phyloP scores from a whole-genome alignment of 371 early-diverging fungal species.

The Mortierella sp. region DNA sequence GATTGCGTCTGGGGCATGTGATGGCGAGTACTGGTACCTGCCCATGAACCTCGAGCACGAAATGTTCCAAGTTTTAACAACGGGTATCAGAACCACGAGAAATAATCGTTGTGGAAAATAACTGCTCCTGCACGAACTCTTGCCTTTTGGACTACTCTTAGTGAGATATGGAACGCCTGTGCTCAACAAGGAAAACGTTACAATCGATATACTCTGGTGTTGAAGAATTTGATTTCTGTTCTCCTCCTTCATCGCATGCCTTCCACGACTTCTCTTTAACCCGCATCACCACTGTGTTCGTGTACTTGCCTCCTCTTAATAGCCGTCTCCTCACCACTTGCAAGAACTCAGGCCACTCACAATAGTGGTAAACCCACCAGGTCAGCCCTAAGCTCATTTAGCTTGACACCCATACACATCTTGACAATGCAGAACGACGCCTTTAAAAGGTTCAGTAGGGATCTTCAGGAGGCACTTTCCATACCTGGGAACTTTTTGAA shows the following conservation, averaged over 20 bases:
- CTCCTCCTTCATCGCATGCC: not conserved
- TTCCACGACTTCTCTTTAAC: not conserved
- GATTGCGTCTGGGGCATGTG: not conserved
- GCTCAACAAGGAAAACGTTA: conserved; percentile 13
- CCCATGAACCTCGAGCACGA: not conserved
- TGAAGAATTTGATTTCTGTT: conserved; percentile 8
- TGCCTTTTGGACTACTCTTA: conserved; percentile 14
- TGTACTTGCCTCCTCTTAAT: not conserved
- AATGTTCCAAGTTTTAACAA: not conserved
- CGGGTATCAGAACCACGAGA: not conserved
- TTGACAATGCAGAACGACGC: conserved; percentile 44
- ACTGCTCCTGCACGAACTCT: conserved; percentile 40
- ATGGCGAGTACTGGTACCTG: not conserved
- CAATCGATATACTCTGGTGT: not conserved
- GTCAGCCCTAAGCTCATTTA: not conserved
- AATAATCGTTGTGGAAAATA: not conserved
- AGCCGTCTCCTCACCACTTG: not conserved
- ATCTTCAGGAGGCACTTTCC: conserved; percentile 34
- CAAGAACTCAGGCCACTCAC: too few relatives aligned
- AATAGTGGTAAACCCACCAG: not conserved
- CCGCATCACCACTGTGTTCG: not conserved
- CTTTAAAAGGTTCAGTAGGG: conserved; percentile 44
- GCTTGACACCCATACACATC: not conserved
- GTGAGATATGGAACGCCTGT: conserved; percentile 13
- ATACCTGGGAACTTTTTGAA: conserved; percentile 35